Evolutionary conservation across 2,329 filamentous ascomycete species (phyloP).

Genomic region (Acrodontium crateriforme): DNA sequence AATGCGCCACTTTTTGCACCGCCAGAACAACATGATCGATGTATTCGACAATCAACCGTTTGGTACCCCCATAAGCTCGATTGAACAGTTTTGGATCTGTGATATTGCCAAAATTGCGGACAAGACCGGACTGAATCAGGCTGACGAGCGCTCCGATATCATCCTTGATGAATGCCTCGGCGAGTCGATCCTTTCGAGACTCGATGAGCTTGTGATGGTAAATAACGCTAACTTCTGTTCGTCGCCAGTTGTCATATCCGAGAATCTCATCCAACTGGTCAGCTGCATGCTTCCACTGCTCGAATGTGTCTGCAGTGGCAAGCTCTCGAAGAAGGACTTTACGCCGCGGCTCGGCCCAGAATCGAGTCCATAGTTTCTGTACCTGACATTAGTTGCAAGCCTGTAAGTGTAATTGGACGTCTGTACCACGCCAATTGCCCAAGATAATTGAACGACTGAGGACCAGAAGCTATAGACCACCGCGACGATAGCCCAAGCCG

Average conservation of each 20-base stretch:
- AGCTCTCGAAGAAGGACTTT: constrained; percentile 9
- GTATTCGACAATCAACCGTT: constrained; percentile 82
- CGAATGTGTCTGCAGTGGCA: constrained; percentile 34
- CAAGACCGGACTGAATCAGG: constrained; percentile 58
- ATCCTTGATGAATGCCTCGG: constrained; percentile 19
- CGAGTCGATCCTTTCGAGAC: constrained; percentile 43
- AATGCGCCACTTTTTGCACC: constrained; percentile 63
- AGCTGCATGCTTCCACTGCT: constrained; percentile 79
- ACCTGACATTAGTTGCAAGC: not conserved
- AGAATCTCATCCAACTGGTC: constrained; percentile 68
- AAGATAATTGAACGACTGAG: no score
- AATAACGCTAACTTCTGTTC: constrained; percentile 63
- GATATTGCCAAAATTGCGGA: constrained; percentile 86
- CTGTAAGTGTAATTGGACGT: no score
- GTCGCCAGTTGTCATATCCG: constrained; percentile 74
- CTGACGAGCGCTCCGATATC: constrained; percentile 66
- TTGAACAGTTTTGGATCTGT: constrained; percentile 71
- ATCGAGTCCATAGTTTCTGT: constrained; percentile 4
- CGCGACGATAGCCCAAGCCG: no score
- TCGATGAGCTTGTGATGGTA: constrained; percentile 82
- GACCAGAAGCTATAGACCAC: no score
- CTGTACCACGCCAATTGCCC: no score
- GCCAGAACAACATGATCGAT: constrained; percentile 71
- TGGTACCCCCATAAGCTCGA: constrained; percentile 74
- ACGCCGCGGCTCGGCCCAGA: constrained; percentile 3